These are phyloP conservation scores for Paragyromitra xinjiangensis DNA, from an alignment of 495 filamentous ascomycete genomes.

Conservation along the genomic window DNA sequence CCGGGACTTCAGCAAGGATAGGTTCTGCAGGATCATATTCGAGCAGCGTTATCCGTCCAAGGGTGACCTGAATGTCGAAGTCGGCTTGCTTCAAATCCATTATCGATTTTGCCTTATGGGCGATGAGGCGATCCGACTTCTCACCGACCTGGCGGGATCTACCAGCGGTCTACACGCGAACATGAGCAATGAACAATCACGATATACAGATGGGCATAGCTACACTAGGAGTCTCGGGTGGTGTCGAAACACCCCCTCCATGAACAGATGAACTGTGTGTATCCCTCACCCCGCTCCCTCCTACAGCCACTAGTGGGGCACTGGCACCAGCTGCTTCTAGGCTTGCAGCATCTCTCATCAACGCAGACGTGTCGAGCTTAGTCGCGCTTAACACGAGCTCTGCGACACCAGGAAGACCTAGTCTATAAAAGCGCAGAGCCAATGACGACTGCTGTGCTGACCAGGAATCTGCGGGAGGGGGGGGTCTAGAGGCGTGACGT, in stretches of 20 bases:
- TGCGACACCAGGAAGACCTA: slow-evolving; percentile 46
- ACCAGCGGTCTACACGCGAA: slow-evolving; percentile 34
- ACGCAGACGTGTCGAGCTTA: slow-evolving; percentile 49
- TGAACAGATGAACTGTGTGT: slow-evolving; percentile 13
- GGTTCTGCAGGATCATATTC: slow-evolving; percentile 49
- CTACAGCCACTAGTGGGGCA: not conserved
- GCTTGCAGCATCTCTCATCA: slow-evolving; percentile 38
- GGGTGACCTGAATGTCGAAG: slow-evolving; percentile 51
- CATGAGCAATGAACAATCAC: slow-evolving; percentile 8
- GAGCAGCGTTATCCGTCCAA: slow-evolving; percentile 47
- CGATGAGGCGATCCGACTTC: slow-evolving; percentile 50
- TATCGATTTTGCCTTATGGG: slow-evolving; percentile 51
- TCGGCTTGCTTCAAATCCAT: slow-evolving; percentile 52
- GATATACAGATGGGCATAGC: slow-evolving; percentile 8
- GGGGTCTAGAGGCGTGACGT: slow-evolving; percentile 45
- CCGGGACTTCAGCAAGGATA: slow-evolving; percentile 45
- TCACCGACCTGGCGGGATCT: slow-evolving; percentile 43
- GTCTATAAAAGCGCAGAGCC: slow-evolving; percentile 46
- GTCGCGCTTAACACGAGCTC: slow-evolving; percentile 42
- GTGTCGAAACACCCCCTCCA: slow-evolving; percentile 46
- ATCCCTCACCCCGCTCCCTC: slow-evolving; percentile 19
- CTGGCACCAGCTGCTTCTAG: slow-evolving; percentile 17
- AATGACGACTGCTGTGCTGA: slow-evolving; percentile 50
- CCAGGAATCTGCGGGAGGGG: slow-evolving; percentile 35
- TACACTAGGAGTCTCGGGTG: slow-evolving; percentile 52